These are phyloP conservation scores for Diutina siamensis DNA, from an alignment of 1,139 yeast genomes.

Conservation along the genomic window DNA sequence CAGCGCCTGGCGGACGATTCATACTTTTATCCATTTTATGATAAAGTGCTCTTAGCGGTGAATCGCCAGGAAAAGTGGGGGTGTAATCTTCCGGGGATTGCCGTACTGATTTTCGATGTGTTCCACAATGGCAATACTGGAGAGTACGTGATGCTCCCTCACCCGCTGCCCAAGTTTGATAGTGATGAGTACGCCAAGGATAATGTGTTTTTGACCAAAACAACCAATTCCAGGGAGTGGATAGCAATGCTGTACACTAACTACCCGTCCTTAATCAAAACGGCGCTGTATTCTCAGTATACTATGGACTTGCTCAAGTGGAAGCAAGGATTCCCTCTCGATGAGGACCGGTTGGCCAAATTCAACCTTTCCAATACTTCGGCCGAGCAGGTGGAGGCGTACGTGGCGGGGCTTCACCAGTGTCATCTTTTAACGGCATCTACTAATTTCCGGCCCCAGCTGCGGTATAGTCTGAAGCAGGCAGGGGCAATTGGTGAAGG, in stretches of 20 bases:
- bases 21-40: slow-evolving; percentile 78
- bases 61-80: slow-evolving; percentile 67
- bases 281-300: slow-evolving; percentile 63
- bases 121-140: slow-evolving; percentile 23
- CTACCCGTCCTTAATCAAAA: slow-evolving; percentile 71
- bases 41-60: slow-evolving; percentile 55
- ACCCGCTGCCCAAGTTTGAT: slow-evolving; percentile 42
- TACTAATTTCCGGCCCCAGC: slow-evolving; percentile 1
- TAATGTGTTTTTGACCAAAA: slow-evolving; percentile 44
- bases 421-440: not conserved
- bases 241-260: slow-evolving; percentile 70
- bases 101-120: slow-evolving; percentile 66
- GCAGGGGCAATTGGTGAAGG: not conserved
- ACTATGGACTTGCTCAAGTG: slow-evolving; percentile 1
- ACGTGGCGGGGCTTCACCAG: slow-evolving; percentile 3
- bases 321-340: slow-evolving; percentile 1
- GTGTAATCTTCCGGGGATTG: slow-evolving; percentile 50
- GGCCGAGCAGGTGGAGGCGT: not conserved
- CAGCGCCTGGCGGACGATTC: slow-evolving; percentile 52
- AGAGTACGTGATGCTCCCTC: slow-evolving; percentile 46
- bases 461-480: not conserved
- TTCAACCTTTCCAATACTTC: not conserved
- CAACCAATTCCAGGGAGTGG: slow-evolving; percentile 59
- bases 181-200: slow-evolving; percentile 21
- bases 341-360: not conserved